These are phyloP conservation scores for Magnolia sinica DNA, from an alignment of 164 flowering plant species.

Conservation along the genomic window DNA sequence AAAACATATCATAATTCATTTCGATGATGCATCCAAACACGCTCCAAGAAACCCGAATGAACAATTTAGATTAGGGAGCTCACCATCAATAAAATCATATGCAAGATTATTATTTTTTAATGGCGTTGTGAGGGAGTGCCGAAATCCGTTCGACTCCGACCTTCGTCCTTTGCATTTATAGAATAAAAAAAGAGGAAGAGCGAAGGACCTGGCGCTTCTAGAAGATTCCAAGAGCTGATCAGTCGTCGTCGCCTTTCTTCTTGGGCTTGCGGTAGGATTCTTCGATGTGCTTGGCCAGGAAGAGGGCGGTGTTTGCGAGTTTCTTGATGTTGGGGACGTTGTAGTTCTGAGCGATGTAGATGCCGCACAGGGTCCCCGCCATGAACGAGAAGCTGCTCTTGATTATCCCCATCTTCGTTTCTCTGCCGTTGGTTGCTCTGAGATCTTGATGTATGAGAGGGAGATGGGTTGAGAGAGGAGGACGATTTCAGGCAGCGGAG, in stretches of 20 bases:
- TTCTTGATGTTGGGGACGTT: constrained; percentile 65
- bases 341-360: constrained; percentile 78
- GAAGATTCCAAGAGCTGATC: background rate
- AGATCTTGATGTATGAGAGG: background rate
- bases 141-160: no score
- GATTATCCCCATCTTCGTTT: constrained; percentile 45
- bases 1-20: no score
- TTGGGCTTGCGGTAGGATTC: constrained; percentile 65
- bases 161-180: background rate
- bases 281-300: constrained; percentile 56
- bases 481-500: background rate
- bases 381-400: constrained; percentile 51
- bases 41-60: no score
- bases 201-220: background rate
- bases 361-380: constrained; percentile 47
- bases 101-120: no score
- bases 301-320: constrained; percentile 44
- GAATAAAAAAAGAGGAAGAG: background rate
- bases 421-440: background rate
- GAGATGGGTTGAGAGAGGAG: background rate
- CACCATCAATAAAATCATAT: no score
- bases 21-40: no score
- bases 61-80: no score
- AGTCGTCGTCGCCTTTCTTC: constrained; percentile 34
- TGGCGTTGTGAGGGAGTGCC: no score